Evolutionary conservation across 345 rosid species (phyloP), one percentile per base, ranked within the genome.

Genomic region (Noccaea bulbosa): DNA sequence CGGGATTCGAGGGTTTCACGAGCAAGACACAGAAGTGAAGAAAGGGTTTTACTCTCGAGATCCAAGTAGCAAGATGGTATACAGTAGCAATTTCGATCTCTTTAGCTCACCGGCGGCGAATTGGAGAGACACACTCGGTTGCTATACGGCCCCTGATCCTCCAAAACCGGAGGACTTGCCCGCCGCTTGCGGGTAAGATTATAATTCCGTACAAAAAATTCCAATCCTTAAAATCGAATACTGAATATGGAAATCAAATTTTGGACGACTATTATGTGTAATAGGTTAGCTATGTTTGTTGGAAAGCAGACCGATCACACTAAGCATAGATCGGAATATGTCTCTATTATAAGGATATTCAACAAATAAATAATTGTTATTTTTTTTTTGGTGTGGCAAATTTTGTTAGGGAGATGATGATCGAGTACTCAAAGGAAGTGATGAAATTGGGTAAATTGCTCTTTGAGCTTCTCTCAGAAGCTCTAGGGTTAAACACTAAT

Each of bases 381-480:
- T 50, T 5, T 33, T 15, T 46, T 27, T 41, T 20, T 22, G 27
- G 58, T 44, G 50, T 44, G 17, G 5, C n/a, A 6, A 12, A 6
- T 0, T 16, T 60, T 60, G 12, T 8, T 52, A 85, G 85, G 57
- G 87, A 81, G 4, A 61, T 77, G 65, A 20, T 78, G 65, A 50
- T 75, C 22, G 83, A 85, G 12, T 86, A 84, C 75, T 64, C 82
- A 4, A 62, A 81, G 37, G 79, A 71, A 58, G 84, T 84, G 12
- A 81, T 10, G 74, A 49, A 72, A 40, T 52, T 87, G 11, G 85
- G 88, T 2, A 11, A 15, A 37, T 30, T 74, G 7, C 57, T 88
- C 2, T 77, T 88, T 14, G 86, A 84, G 74, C 67, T 86, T 17
- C 69, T 88, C 3, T 84, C 94, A 0, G 89, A 88, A 76, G 83